Conservation (phyloP, 2,329 filamentous ascomycete genomes). For the Trichophyton schoenleinii region DNA sequence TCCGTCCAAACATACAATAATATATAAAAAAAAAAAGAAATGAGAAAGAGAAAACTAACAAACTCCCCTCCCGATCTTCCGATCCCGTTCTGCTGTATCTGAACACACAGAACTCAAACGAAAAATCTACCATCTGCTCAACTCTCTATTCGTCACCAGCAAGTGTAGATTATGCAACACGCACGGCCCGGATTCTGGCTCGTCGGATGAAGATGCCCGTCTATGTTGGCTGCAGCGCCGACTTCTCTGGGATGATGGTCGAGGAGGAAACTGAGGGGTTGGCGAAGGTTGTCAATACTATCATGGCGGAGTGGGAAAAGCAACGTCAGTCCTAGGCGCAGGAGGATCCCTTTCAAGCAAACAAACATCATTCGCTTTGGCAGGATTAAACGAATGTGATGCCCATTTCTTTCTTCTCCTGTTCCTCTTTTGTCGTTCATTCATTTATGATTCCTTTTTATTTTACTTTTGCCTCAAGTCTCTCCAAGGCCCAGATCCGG, state of each 20-base stretch:
- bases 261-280: conserved; percentile 94
- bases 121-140: conserved; percentile 54
- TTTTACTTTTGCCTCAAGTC: neutral
- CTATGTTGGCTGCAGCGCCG: conserved; percentile 86
- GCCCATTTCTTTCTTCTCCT: neutral
- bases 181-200: conserved; percentile 73
- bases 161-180: conserved; percentile 74
- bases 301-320: conserved; percentile 40
- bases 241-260: conserved; percentile 64
- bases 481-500: neutral
- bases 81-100: neutral
- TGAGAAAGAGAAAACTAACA: neutral
- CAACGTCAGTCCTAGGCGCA: neutral
- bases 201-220: conserved; percentile 58
- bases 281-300: conserved; percentile 57
- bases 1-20: neutral
- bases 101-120: conserved; percentile 27
- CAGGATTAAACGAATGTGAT: neutral
- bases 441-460: neutral
- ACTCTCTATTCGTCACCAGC: conserved; percentile 59
- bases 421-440: neutral
- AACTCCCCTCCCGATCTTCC: neutral
- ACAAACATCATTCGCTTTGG: neutral
- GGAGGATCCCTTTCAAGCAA: neutral
- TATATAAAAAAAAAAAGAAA: neutral